These are phyloP conservation scores for Davidsoniella eucalypti DNA, from an alignment of 2,329 filamentous ascomycete genomes.

Conservation along the genomic window DNA sequence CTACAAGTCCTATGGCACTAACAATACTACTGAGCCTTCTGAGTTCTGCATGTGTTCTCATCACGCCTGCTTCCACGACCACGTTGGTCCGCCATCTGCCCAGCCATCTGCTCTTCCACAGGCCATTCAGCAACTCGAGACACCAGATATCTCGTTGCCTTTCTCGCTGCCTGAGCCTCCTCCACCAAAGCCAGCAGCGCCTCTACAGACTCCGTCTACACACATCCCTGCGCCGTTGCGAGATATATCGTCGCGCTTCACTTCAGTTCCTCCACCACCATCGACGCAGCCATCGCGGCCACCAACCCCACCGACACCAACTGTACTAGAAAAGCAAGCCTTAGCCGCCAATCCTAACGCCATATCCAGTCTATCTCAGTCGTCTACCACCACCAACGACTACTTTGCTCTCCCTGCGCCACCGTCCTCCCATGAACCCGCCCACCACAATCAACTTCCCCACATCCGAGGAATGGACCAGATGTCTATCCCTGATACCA, in stretches of 20 bases:
- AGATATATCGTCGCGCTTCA: slow-evolving; percentile 28
- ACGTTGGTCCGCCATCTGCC: slow-evolving; percentile 17
- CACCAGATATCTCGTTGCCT: slow-evolving; percentile 14
- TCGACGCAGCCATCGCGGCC: background rate
- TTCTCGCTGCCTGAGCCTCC: slow-evolving; percentile 30
- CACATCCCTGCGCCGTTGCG: slow-evolving; percentile 24
- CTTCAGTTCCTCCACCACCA: slow-evolving; percentile 14
- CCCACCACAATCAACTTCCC: background rate
- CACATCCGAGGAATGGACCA: background rate
- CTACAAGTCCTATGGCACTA: slow-evolving; percentile 23
- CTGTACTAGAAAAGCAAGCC: background rate
- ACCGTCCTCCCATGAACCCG: background rate
- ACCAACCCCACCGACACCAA: background rate
- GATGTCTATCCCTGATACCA: slow-evolving; percentile 36
- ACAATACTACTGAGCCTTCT: slow-evolving; percentile 29
- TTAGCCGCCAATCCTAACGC: background rate
- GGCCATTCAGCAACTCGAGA: slow-evolving; percentile 12
- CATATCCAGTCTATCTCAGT: background rate
- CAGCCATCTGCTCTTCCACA: background rate
- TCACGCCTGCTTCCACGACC: slow-evolving; percentile 45
- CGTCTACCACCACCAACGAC: background rate
- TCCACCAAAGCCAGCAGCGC: slow-evolving; percentile 19
- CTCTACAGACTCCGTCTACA: slow-evolving; percentile 32
- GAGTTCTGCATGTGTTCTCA: slow-evolving; percentile 46
- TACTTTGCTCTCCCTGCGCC: background rate